Evolutionary conservation across 345 rosid species (phyloP).

Genomic region (Eutrema heterophyllum): DNA sequence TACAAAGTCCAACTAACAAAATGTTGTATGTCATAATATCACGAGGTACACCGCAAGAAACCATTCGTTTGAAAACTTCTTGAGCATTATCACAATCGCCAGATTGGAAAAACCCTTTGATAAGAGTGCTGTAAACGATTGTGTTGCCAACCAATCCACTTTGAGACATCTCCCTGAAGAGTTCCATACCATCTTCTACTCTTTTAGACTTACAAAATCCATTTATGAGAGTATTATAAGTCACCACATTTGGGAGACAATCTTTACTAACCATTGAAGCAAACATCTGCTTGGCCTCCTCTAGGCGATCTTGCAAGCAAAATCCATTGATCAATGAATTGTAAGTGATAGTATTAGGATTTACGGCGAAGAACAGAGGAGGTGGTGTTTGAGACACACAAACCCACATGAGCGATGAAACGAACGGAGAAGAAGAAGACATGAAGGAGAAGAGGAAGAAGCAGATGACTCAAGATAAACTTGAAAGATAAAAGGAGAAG

Average conservation of each 20-base stretch:
- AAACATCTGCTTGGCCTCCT: neutral
- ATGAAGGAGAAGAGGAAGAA: too few species aligned
- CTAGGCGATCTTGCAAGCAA: neutral
- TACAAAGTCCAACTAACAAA: too few species aligned
- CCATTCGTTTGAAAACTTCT: constrained; percentile 23
- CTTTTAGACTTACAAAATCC: constrained; percentile 20
- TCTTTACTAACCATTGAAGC: neutral
- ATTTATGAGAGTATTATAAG: constrained; percentile 16
- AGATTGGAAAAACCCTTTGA: constrained; percentile 21
- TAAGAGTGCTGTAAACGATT: neutral
- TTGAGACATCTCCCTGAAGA: constrained; percentile 20
- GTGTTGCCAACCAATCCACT: constrained; percentile 8
- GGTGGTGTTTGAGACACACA: too few species aligned
- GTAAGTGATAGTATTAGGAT: neutral
- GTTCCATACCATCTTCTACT: constrained; percentile 19
- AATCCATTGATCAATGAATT: neutral
- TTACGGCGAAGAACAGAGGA: too few species aligned
- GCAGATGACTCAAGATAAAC: too few species aligned
- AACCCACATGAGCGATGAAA: too few species aligned
- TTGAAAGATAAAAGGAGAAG: too few species aligned
- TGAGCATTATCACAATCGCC: constrained; percentile 11
- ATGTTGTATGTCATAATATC: too few species aligned
- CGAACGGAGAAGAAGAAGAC: too few species aligned
- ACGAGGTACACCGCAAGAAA: neutral
- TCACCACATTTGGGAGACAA: neutral